These are phyloP conservation scores for Phtheirospermum japonicum DNA, from an alignment of 257 asterid genomes.

Conservation along the genomic window DNA sequence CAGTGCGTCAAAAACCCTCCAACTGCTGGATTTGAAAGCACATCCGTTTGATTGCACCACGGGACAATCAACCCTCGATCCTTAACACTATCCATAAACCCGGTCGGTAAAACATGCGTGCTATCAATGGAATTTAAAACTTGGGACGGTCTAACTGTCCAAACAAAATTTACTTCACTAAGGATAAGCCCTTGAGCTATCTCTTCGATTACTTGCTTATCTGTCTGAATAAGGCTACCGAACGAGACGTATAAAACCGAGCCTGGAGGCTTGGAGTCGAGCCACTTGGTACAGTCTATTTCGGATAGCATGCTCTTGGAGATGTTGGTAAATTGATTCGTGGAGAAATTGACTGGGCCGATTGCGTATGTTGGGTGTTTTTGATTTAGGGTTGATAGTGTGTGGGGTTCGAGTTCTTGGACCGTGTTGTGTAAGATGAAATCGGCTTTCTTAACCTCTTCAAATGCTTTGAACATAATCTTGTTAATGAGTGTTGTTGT, in stretches of 20 bases:
- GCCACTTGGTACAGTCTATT: constrained; percentile 39
- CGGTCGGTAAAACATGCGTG: constrained; percentile 29
- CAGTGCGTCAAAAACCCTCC: too few relatives aligned
- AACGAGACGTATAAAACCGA: constrained; percentile 42
- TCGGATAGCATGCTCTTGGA: constrained; percentile 40
- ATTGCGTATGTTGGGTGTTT: constrained; percentile 41
- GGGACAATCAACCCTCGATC: constrained; percentile 39
- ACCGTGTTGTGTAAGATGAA: too few relatives aligned
- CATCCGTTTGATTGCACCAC: constrained; percentile 45
- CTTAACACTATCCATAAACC: constrained; percentile 28
- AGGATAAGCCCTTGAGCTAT: constrained; percentile 38
- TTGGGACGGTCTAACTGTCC: constrained; percentile 40
- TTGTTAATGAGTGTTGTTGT: constrained; percentile 29
- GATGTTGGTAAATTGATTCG: not conserved
- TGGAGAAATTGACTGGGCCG: constrained; percentile 37
- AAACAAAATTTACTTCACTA: constrained; percentile 39
- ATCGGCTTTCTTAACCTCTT: constrained; percentile 48
- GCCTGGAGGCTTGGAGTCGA: constrained; percentile 28
- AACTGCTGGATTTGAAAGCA: constrained; percentile 32
- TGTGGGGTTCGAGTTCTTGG: constrained; percentile 53
- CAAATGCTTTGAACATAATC: constrained; percentile 38
- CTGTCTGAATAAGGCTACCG: constrained; percentile 32
- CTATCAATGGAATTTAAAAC: constrained; percentile 36
- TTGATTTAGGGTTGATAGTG: constrained; percentile 34
- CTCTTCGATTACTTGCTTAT: constrained; percentile 26